These are phyloP conservation scores for Bryum argenteum DNA, from an alignment of 225 moss, liverwort and hornwort genomes.

Conservation along the genomic window DNA sequence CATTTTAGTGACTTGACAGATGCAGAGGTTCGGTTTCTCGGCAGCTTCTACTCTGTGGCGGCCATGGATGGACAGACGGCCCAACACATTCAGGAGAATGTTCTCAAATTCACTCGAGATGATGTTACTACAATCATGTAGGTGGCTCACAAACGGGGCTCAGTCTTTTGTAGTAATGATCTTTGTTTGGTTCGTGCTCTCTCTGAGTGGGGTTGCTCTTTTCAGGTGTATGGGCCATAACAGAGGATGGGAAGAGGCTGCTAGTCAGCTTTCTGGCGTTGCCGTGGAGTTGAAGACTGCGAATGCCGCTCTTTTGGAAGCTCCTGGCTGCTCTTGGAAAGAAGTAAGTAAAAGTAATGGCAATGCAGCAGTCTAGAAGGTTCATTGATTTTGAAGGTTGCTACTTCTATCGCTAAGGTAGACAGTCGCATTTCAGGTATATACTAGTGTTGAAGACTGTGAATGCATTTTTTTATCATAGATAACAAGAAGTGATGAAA, in stretches of 20 bases:
- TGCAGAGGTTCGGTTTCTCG: slow-evolving; percentile 87
- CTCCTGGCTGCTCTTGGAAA: slow-evolving; percentile 83
- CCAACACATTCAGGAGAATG: slow-evolving; percentile 87
- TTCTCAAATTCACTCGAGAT: slow-evolving; percentile 72
- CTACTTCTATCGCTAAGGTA: too few species aligned
- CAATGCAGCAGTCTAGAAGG: background rate
- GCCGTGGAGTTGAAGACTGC: slow-evolving; percentile 89
- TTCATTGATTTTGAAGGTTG: too few species aligned
- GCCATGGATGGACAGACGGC: slow-evolving; percentile 99
- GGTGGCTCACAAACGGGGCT: too few species aligned
- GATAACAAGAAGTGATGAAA: too few species aligned
- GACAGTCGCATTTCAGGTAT: too few species aligned
- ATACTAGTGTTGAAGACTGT: too few species aligned
- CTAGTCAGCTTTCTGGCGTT: slow-evolving; percentile 76
- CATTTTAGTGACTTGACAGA: slow-evolving; percentile 60
- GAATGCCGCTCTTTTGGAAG: slow-evolving; percentile 95
- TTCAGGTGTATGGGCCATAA: slow-evolving; percentile 99
- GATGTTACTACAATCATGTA: slow-evolving; percentile 91
- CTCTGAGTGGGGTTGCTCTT: slow-evolving; percentile 25
- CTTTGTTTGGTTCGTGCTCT: slow-evolving; percentile 5
- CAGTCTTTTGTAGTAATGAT: background rate
- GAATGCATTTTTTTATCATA: too few species aligned
- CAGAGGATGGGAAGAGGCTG: slow-evolving; percentile 99
- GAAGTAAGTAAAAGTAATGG: slow-evolving; percentile 57
- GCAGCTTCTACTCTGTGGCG: slow-evolving; percentile 96